Percentiles rank a stretch among this genome's conserved stretches.
These are phyloP conservation scores for Carex parvula DNA, from an alignment of 176 grass and related monocot species.

Conservation along the genomic window DNA sequence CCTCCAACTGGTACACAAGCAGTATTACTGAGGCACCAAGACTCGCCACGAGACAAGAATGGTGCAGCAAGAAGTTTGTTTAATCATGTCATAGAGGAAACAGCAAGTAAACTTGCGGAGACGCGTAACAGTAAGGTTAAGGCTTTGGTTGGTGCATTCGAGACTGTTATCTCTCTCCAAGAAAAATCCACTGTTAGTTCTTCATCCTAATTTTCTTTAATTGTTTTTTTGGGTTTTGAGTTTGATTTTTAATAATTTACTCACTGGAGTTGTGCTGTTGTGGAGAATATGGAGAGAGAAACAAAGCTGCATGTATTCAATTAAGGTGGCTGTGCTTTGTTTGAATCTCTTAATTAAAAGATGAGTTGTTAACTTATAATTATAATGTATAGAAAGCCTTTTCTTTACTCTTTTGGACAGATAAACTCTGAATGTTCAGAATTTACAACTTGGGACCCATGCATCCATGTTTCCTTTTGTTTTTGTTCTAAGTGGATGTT, in stretches of 20 bases:
- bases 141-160: slow-evolving; percentile 46
- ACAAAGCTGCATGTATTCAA: not conserved
- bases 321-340: not conserved
- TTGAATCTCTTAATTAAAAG: slow-evolving; percentile 4
- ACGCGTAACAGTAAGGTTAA: slow-evolving; percentile 45
- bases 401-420: not conserved
- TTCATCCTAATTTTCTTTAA: not conserved
- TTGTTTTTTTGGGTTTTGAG: not conserved
- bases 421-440: not conserved
- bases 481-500: no score
- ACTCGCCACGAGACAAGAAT: slow-evolving; percentile 25
- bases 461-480: not conserved
- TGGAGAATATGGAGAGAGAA: slow-evolving; percentile 5
- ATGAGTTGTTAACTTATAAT: not conserved
- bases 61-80: slow-evolving; percentile 21
- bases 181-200: slow-evolving; percentile 3
- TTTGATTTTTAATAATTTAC: not conserved
- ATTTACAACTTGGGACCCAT: not conserved
- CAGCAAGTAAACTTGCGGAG: slow-evolving; percentile 44
- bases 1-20: slow-evolving; percentile 7
- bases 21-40: slow-evolving; percentile 33
- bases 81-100: slow-evolving; percentile 50
- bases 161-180: slow-evolving; percentile 45
- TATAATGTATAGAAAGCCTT: not conserved
- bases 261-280: not conserved